phyloP scores from a whole-genome alignment of 1,139 yeast species.

The Suhomyces bolitotheri region DNA sequence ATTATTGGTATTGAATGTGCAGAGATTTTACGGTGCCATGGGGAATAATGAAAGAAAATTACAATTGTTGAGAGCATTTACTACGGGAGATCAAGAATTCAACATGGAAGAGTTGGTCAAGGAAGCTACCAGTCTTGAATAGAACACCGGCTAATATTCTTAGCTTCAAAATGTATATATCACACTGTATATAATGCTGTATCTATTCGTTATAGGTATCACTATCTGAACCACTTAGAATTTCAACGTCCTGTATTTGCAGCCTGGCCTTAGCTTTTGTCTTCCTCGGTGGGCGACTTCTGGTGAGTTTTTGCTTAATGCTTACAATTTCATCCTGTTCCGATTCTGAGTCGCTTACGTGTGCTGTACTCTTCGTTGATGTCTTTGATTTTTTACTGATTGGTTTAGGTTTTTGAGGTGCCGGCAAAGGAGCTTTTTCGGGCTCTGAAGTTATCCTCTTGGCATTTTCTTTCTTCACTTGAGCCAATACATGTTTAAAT shows the following conservation, averaged over 20 bases:
- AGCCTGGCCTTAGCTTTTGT: slow-evolving; percentile 6
- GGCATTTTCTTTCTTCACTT: slow-evolving; percentile 23
- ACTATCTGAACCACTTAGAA: slow-evolving; percentile 10
- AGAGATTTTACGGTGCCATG: slow-evolving; percentile 79
- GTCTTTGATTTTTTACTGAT: background rate
- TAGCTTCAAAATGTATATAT: background rate
- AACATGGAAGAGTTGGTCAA: slow-evolving; percentile 64
- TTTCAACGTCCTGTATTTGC: slow-evolving; percentile 11
- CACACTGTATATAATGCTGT: no score
- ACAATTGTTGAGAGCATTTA: slow-evolving; percentile 64
- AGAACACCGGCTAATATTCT: background rate
- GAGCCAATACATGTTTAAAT: slow-evolving; percentile 31
- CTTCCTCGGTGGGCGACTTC: background rate
- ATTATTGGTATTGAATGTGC: slow-evolving; percentile 73
- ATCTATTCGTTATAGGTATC: slow-evolving; percentile 8
- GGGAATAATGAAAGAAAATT: slow-evolving; percentile 52
- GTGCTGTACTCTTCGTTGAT: slow-evolving; percentile 1
- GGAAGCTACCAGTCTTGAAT: slow-evolving; percentile 72
- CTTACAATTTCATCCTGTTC: slow-evolving; percentile 3
- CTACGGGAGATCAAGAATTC: slow-evolving; percentile 64
- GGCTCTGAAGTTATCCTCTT: slow-evolving; percentile 1
- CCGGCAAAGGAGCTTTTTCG: background rate
- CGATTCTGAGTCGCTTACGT: slow-evolving; percentile 7
- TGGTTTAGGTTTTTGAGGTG: background rate
- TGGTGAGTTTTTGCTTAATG: background rate